Evolutionary conservation across 164 flowering plant genomes (phyloP), one percentile per base, ranked within the genome.

Genomic region (Nelumbo lutea): DNA sequence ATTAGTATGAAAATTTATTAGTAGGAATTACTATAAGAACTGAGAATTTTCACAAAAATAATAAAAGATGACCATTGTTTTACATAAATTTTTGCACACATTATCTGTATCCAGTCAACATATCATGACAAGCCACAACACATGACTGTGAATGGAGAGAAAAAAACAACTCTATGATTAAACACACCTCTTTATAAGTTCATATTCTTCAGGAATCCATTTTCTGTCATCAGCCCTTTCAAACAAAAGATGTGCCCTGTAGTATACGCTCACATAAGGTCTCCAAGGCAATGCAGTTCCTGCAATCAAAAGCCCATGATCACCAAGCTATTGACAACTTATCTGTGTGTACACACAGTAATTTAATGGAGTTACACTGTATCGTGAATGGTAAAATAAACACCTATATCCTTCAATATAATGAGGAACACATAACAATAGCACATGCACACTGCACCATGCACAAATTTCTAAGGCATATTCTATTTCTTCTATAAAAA

Each of bases 131-230:
- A 27, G 27, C 27, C 27, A 27, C 27, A 57, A 15, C 5, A 57
- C 2, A 57, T 4, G 6, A 27, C 3, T 4, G 27, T 15, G 2
- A 56, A 42, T 56, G 5, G 10, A 13, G 9, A n/a, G 39, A 6
- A 41, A 6, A 41, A 52, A 61, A 5, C 67, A 45, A 58, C 10
- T 44, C 61, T 48, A 51, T 66, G 42, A 44, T 53, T n/a, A 15
- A 65, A 45, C 59, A 65, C n/a, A 81, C 77, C 70, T 72, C 3
- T 50, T 58, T 38, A 90, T 27, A 38, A 72, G 2, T 42, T 83
- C 88, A 48, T 50, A 27, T 57, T 90, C 90, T 48, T 86, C 89
- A 1, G 57, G 51, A 46, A 81, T 83, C 91, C 91, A 88, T 64
- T 44, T 64, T 57, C 79, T 80, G 1, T n/a, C 53, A 8, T 86